phyloP scores from a whole-genome alignment of 441 rosid species.

The Melastoma candidum region DNA sequence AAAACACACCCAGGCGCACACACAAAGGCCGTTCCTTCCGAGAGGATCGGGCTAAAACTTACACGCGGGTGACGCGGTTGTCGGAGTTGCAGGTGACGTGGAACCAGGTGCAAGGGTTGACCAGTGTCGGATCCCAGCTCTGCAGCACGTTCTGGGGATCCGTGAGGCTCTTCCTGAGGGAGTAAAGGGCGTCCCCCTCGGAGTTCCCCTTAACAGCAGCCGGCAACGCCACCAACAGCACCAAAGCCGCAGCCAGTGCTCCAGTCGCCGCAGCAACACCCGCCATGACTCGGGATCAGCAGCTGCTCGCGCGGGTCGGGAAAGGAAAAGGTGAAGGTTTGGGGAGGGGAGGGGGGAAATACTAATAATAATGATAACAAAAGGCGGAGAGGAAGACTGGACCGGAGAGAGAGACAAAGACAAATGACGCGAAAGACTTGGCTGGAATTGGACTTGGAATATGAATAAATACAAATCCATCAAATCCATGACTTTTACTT shows the following conservation, averaged over 20 bases:
- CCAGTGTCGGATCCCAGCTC: constrained; percentile 97
- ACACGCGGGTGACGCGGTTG: constrained; percentile 83
- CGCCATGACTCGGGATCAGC: constrained; percentile 27
- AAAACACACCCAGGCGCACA: no score
- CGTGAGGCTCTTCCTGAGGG: constrained; percentile 54
- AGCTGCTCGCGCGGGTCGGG: no score
- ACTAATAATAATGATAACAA: no score
- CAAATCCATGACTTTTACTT: no score
- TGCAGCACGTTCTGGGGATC: constrained; percentile 86
- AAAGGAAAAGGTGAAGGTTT: no score
- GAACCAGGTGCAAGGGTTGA: constrained; percentile 92
- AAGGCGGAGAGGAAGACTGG: no score
- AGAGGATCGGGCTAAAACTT: constrained; percentile 10
- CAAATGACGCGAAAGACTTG: no score
- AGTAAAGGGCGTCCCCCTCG: constrained; percentile 79
- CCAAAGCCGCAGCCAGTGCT: constrained; percentile 21
- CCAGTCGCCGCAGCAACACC: constrained; percentile 23
- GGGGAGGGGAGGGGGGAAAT: no score
- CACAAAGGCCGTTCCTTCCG: no score
- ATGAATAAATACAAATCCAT: no score
- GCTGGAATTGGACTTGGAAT: no score
- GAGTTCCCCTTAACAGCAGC: constrained; percentile 43
- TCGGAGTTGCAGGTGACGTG: constrained; percentile 85
- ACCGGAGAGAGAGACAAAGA: no score
- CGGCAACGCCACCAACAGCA: constrained; percentile 15